Conservation (phyloP, 768 basidiomycete genomes). For the Amanita phalloides region DNA sequence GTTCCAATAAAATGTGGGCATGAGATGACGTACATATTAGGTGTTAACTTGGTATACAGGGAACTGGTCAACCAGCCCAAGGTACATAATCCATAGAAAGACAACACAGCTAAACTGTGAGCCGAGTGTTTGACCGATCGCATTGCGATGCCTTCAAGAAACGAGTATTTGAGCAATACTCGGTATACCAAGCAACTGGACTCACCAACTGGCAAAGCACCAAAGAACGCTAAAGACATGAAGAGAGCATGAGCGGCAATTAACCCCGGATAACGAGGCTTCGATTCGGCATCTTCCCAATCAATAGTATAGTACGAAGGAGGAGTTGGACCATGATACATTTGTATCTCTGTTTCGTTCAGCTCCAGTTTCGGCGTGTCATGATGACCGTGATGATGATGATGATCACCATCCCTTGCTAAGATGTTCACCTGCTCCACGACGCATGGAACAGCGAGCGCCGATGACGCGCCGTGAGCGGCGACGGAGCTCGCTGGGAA, state of each 20-base stretch:
- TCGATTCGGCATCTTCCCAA: constrained; percentile 40
- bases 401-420: constrained; percentile 21
- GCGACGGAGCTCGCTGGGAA: not conserved
- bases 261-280: constrained; percentile 48
- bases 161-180: not conserved
- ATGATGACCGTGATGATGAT: constrained; percentile 40
- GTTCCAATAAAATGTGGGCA: constrained; percentile 9
- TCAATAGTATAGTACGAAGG: constrained; percentile 81
- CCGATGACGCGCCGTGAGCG: constrained; percentile 5
- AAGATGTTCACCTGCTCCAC: not conserved
- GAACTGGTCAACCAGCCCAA: constrained; percentile 61
- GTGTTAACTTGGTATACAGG: constrained; percentile 70
- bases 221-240: constrained; percentile 77
- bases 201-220: constrained; percentile 71
- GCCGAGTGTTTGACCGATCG: constrained; percentile 66
- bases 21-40: constrained; percentile 58
- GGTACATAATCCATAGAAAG: constrained; percentile 50
- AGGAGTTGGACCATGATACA: constrained; percentile 58
- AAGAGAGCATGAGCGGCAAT: constrained; percentile 66
- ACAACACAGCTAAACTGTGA: constrained; percentile 43
- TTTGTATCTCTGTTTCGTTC: constrained; percentile 68
- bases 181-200: not conserved
- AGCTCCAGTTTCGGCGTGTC: constrained; percentile 45
- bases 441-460: constrained; percentile 5
- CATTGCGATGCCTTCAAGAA: constrained; percentile 56